Percentiles rank a stretch among this genome's conserved stretches.
Evolutionary conservation across 2,329 filamentous ascomycete species (phyloP).

Genomic region (Sphaerostilbella broomeana): DNA sequence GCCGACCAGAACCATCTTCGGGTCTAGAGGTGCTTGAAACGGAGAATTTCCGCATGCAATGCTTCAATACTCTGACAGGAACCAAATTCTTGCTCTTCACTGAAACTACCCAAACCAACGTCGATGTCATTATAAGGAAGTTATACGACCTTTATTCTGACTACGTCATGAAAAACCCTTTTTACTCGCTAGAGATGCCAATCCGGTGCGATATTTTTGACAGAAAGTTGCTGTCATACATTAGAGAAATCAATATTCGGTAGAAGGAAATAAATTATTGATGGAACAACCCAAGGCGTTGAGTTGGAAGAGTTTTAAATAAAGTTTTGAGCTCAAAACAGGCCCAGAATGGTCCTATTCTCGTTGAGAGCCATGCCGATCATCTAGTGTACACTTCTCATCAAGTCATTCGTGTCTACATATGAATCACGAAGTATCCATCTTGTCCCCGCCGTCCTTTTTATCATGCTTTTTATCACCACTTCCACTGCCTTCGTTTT

Average conservation of each 20-base stretch:
- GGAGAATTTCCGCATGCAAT: slow-evolving; percentile 90
- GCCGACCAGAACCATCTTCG: slow-evolving; percentile 57
- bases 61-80: slow-evolving; percentile 90
- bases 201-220: slow-evolving; percentile 94
- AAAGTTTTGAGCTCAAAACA: no score
- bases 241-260: slow-evolving; percentile 64
- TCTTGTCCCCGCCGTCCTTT: slow-evolving; percentile 62
- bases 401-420: slow-evolving; percentile 17
- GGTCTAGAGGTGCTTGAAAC: slow-evolving; percentile 91
- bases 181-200: slow-evolving; percentile 97
- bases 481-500: slow-evolving; percentile 54
- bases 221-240: slow-evolving; percentile 71
- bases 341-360: no score
- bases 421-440: slow-evolving; percentile 68
- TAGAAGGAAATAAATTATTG: slow-evolving; percentile 21
- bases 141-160: slow-evolving; percentile 95
- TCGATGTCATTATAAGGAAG: slow-evolving; percentile 73
- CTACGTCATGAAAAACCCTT: slow-evolving; percentile 99
- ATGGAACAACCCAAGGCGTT: no score
- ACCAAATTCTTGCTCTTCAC: slow-evolving; percentile 96
- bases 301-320: no score
- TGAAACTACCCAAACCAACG: slow-evolving; percentile 77
- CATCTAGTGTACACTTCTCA: slow-evolving; percentile 31
- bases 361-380: slow-evolving; percentile 5
- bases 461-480: slow-evolving; percentile 40